Evolutionary conservation across 257 asterid species (phyloP), one percentile per base, ranked within the genome.

Genomic region (Asclepias syriaca): DNA sequence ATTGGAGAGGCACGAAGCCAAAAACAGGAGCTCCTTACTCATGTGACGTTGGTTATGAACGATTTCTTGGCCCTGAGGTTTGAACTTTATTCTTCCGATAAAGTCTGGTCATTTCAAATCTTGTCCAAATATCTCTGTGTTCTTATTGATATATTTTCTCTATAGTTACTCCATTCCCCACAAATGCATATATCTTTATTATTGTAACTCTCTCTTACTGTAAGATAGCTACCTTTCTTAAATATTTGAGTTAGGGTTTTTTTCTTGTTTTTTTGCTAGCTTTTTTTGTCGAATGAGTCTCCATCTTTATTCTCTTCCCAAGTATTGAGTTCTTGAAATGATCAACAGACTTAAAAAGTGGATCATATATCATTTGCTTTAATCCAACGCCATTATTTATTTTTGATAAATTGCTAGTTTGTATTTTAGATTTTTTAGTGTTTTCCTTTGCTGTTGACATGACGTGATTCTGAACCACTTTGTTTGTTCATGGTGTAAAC

Each of bases 41-140:
- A 70, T 95, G 98, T 82, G 99, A 95, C 76, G 68, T 95, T 57
- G 99, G 99, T 84, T 95, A 95, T 81, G 99, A 95, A 75, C 87
- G 97, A 70, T 95, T 95, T 81, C 98, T 95, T 77, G 99, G 98
- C 68, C 99, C 99, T 19, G 99, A 95, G 99, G 98, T 90, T 71
- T 69, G 88, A 37, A 64, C 74, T 34, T 45, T 64, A 39, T 72
- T 79, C 67, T 72, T 72, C 72, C 54, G 46, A 57, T 77, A 72
- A 68, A 67, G 75, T 68, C 51, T 77, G 72, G 64, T 63, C 66
- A 64, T 70, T 66, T 72, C 64, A 45, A 56, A 72, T 51, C n/a
- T n/a, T 2, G 14, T 14, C 5, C 0, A 59, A 24, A 59, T 59
- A 13, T 59, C n/a, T 27, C 12, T 59, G 66, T 15, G 4, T 9